Conservation (phyloP, 352 stramenopile genomes). For the Pythium dissotocum region DNA sequence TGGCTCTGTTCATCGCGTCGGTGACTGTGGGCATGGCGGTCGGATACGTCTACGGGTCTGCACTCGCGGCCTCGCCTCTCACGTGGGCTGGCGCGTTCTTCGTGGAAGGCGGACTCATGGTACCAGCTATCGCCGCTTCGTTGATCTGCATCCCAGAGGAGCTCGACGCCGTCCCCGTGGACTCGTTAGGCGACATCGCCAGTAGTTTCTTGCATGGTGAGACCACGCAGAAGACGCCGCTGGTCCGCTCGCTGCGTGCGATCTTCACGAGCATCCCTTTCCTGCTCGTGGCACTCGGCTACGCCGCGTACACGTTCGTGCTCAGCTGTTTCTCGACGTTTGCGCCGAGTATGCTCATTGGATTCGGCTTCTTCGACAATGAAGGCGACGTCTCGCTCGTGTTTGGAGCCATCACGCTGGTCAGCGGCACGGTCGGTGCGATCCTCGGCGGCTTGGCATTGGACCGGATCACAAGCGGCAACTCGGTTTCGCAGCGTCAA, state of each 20-base stretch:
- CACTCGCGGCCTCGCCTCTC: conserved; percentile 52
- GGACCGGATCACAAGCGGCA: conserved; percentile 45
- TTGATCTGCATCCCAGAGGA: conserved; percentile 57
- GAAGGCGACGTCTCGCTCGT: conserved; percentile 83
- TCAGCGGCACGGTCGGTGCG: conserved; percentile 88
- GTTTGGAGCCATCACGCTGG: conserved; percentile 82
- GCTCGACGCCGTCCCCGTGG: conserved; percentile 53
- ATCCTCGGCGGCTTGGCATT: conserved; percentile 83
- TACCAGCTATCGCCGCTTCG: conserved; percentile 65
- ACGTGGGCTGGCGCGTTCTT: conserved; percentile 88
- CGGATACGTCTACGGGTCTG: conserved; percentile 90
- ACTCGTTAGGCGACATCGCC: conserved; percentile 9
- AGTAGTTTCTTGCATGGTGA: background rate
- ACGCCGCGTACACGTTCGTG: conserved; percentile 88
- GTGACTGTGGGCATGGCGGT: conserved; percentile 91
- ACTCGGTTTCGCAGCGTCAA: conserved; percentile 30
- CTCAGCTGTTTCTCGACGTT: conserved; percentile 86
- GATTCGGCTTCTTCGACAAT: conserved; percentile 80
- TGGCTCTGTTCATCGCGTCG: conserved; percentile 92
- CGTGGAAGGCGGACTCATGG: conserved; percentile 84
- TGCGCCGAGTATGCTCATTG: conserved; percentile 86
- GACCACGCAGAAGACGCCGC: conserved; percentile 20
- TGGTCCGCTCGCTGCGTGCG: conserved; percentile 54
- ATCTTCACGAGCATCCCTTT: conserved; percentile 78
- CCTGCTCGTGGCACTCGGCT: conserved; percentile 77